phyloP scores from a whole-genome alignment of 331 rosid genomes.

The Phaseolus coccineus region DNA sequence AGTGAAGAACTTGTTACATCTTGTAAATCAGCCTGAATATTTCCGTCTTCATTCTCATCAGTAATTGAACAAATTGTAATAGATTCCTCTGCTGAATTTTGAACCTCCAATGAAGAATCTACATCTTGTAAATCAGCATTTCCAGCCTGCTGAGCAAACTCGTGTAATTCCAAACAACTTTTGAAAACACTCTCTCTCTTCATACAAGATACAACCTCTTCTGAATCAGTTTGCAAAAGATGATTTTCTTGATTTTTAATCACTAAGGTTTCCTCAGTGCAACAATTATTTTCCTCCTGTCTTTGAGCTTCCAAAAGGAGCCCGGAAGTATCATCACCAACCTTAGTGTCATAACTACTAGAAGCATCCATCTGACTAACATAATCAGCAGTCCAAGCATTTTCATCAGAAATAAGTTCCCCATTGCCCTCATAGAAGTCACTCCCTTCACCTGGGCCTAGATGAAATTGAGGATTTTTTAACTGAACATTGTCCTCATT shows the following conservation, averaged over 20 bases:
- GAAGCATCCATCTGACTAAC: constrained; percentile 61
- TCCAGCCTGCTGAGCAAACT: constrained; percentile 45
- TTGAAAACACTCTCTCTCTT: constrained; percentile 46
- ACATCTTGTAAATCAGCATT: constrained; percentile 44
- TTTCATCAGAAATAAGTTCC: constrained; percentile 64
- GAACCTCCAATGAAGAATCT: constrained; percentile 45
- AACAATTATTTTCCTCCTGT: constrained; percentile 48
- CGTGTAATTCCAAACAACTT: constrained; percentile 69
- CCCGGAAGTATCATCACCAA: constrained; percentile 35
- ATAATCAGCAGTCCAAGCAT: constrained; percentile 72
- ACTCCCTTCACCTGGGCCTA: constrained; percentile 75
- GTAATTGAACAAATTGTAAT: constrained; percentile 17
- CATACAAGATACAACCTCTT: constrained; percentile 44
- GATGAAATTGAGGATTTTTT: constrained; percentile 75
- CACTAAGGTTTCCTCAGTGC: constrained; percentile 46
- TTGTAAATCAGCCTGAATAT: constrained; percentile 28
- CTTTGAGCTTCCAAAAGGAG: constrained; percentile 54
- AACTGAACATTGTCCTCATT: constrained; percentile 64
- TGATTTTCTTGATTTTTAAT: constrained; percentile 48
- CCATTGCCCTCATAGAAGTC: constrained; percentile 72
- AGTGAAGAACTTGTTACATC: constrained; percentile 39
- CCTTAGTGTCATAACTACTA: constrained; percentile 29
- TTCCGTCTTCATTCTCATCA: not conserved
- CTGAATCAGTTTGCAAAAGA: constrained; percentile 48
- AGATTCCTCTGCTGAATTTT: constrained; percentile 44